Percentiles rank a stretch among this genome's conserved stretches.
Conservation (phyloP, 441 rosid species). For the Manihot esculenta region DNA sequence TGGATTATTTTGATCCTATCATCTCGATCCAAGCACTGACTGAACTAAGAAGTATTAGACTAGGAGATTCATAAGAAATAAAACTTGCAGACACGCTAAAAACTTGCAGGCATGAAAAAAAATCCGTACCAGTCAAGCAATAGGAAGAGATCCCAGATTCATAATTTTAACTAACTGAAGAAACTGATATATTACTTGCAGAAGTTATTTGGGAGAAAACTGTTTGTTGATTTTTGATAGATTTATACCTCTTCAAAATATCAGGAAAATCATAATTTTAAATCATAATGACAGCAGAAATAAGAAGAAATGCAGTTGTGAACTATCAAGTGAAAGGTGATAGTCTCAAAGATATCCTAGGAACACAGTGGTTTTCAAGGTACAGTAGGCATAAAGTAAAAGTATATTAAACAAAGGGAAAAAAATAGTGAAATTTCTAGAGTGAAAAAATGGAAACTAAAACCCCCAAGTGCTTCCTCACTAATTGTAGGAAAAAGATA, state of each 20-base stretch:
- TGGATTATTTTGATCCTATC: conserved; percentile 15
- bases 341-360: neutral
- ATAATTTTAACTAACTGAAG: neutral
- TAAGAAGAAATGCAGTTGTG: neutral
- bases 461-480: neutral
- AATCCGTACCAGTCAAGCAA: neutral
- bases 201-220: neutral
- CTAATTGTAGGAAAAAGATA: neutral
- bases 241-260: neutral
- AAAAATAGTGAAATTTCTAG: neutral
- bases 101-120: neutral
- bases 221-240: neutral
- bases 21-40: conserved; percentile 15
- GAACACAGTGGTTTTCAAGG: neutral
- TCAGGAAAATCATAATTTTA: neutral
- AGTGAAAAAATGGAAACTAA: neutral
- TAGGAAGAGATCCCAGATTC: conserved; percentile 3
- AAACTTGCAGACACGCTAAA: neutral
- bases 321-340: neutral
- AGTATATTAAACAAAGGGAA: neutral
- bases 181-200: neutral
- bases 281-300: neutral
- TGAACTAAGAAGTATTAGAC: conserved; percentile 17
- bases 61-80: conserved; percentile 14
- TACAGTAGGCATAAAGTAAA: neutral